phyloP scores from a whole-genome alignment of 306 rosid species.

The Ceratonia siliqua region DNA sequence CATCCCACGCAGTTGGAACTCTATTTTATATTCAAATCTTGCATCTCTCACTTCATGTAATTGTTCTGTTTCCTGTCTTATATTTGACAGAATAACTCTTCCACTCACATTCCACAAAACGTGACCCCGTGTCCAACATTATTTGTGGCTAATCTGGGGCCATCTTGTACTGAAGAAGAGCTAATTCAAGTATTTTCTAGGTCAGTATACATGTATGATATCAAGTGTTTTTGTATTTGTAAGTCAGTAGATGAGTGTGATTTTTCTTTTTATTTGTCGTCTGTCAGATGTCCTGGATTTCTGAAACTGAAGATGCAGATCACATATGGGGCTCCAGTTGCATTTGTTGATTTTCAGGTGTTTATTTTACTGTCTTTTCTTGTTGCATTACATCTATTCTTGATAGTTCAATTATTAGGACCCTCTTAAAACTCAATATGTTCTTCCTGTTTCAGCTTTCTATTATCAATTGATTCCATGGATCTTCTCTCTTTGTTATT shows the following conservation, averaged over 20 bases:
- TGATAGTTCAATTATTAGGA: slow-evolving; percentile 1
- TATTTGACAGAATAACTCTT: slow-evolving; percentile 45
- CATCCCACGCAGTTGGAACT: neutral
- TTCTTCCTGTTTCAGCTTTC: slow-evolving; percentile 23
- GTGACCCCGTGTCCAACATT: slow-evolving; percentile 78
- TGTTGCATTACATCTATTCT: slow-evolving; percentile 1
- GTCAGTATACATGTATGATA: slow-evolving; percentile 37
- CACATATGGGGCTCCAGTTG: slow-evolving; percentile 93
- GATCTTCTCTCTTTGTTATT: neutral
- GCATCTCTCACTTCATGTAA: neutral
- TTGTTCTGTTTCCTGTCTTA: slow-evolving; percentile 7
- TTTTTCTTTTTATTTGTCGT: slow-evolving; percentile 2
- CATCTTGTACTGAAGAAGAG: slow-evolving; percentile 85
- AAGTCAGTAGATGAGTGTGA: neutral
- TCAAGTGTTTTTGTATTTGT: slow-evolving; percentile 12
- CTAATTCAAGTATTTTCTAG: slow-evolving; percentile 80
- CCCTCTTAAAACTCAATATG: neutral
- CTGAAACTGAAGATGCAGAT: slow-evolving; percentile 91
- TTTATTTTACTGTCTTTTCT: neutral
- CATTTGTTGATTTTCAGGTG: slow-evolving; percentile 97
- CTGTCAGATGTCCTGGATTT: slow-evolving; percentile 79
- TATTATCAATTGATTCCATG: neutral
- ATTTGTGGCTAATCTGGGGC: slow-evolving; percentile 91
- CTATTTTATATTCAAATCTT: slow-evolving; percentile 3
- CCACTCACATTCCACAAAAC: slow-evolving; percentile 51